Conservation (phyloP, 805 yeast species). For the Kazachstania kunashirensis region DNA sequence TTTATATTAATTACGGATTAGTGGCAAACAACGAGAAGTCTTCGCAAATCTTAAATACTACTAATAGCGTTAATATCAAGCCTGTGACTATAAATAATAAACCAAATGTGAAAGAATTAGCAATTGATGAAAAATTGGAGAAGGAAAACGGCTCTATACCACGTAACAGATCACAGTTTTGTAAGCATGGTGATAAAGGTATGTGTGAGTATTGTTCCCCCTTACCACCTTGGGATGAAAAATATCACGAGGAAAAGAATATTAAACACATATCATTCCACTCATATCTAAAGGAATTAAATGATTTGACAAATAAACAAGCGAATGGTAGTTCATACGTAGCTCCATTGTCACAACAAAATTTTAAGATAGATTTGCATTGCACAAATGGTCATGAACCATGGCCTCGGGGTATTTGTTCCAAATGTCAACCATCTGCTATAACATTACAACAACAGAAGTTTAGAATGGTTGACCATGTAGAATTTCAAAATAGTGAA, state of each 20-base stretch:
- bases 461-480: constrained; percentile 95
- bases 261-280: constrained; percentile 87
- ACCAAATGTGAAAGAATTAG: constrained; percentile 40
- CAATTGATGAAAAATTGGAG: constrained; percentile 60
- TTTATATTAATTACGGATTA: constrained; percentile 35
- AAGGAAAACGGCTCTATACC: constrained; percentile 61
- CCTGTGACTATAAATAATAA: constrained; percentile 5
- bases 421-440: constrained; percentile 94
- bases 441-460: constrained; percentile 83
- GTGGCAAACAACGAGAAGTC: too few relatives aligned
- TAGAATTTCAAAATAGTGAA: constrained; percentile 70
- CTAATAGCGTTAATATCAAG: not conserved
- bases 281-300: constrained; percentile 64
- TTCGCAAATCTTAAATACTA: constrained; percentile 7
- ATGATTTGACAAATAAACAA: constrained; percentile 55
- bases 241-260: constrained; percentile 59
- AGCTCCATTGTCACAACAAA: constrained; percentile 67
- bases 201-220: constrained; percentile 98
- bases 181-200: constrained; percentile 85
- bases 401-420: constrained; percentile 92
- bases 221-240: constrained; percentile 86
- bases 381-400: constrained; percentile 82
- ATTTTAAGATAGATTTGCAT: constrained; percentile 47
- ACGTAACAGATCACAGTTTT: constrained; percentile 51
- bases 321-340: constrained; percentile 57